Base-by-base conservation (phyloP, 139 green algal species). In the Medakamo hakoo region DNA sequence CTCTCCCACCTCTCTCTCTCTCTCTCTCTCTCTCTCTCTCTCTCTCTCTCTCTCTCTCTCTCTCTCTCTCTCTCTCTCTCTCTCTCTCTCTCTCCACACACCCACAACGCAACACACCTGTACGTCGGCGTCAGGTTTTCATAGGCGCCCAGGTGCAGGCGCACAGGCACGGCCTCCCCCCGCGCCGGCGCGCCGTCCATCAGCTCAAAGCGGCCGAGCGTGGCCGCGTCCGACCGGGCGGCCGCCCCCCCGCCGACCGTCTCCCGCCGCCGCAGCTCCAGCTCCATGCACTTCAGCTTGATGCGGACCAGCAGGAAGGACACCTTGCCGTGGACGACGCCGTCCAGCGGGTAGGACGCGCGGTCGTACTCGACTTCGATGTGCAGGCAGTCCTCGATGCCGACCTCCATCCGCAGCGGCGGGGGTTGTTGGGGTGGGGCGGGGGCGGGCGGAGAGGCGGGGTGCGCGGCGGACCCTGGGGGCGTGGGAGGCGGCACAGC, bases 381-480 rank as follows among this genome's bases (percentile, higher is more conserved):
- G 80, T 99, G 93, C 62, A 99, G 78, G 79, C 93, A 99, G 69
- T 99, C 94, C 84, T 99, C 93, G 30, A 99, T 99, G 57, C 93
- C 93, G 29, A 99, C 93, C 80, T 98, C 90, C 88, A 96, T 95
- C 80, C 95, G 81, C 30, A 81, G 25, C 20, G 49, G 30, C 63
- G 18, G 23, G 29, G 14, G 32, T 4, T 19, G 22, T 32, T 4
- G 14, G 49, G 24, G 26, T 4, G 26, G 62, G 40, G 16, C 40
- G 40, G 40, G 9, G 16, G 40, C 40, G 16, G 40, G 16, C 9
- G 40, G 40, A 16, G 9, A 21, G 40, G 40, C 40, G 40, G 40
- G 40, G 9, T 9, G 40, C 9, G 40, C 40, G 40, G 40, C 30
- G 4, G 24, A 18, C n/a, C n/a, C n/a, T n/a, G n/a, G n/a, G n/a